These are phyloP conservation scores for Endotrypanum monterogeii DNA, from an alignment of 208 protist species.

Conservation along the genomic window DNA sequence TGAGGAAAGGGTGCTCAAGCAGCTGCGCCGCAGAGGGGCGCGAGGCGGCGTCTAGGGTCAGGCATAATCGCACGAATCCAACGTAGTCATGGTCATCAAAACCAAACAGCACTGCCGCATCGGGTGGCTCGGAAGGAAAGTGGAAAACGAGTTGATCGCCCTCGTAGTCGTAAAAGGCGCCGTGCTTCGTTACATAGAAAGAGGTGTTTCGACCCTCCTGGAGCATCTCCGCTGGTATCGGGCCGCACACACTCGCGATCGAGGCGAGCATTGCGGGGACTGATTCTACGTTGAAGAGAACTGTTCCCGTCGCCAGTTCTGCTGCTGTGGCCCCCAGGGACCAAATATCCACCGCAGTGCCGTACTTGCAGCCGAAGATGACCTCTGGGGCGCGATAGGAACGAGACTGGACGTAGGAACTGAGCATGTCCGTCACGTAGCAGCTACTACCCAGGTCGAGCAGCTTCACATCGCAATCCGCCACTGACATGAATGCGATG, in stretches of 20 bases:
- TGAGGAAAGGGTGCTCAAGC: slow-evolving; percentile 73
- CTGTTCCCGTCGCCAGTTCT: slow-evolving; percentile 92
- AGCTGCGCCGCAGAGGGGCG: slow-evolving; percentile 60
- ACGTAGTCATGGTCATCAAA: slow-evolving; percentile 63
- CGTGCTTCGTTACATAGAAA: slow-evolving; percentile 93
- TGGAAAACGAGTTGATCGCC: slow-evolving; percentile 62
- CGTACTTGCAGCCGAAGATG: slow-evolving; percentile 84
- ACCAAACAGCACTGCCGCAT: slow-evolving; percentile 46
- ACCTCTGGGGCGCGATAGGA: slow-evolving; percentile 96
- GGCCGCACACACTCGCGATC: slow-evolving; percentile 70
- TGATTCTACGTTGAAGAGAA: slow-evolving; percentile 89
- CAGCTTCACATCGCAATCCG: slow-evolving; percentile 81
- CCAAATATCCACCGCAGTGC: slow-evolving; percentile 89
- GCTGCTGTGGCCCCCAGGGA: slow-evolving; percentile 92
- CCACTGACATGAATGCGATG: slow-evolving; percentile 85
- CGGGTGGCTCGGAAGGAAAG: slow-evolving; percentile 52
- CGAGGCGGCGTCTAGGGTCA: slow-evolving; percentile 58
- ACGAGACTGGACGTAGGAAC: slow-evolving; percentile 91
- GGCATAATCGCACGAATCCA: slow-evolving; percentile 73
- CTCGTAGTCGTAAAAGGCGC: slow-evolving; percentile 72
- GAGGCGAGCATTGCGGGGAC: slow-evolving; percentile 64
- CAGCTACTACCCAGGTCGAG: slow-evolving; percentile 91
- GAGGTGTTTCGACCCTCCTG: slow-evolving; percentile 92
- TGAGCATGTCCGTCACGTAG: slow-evolving; percentile 72
- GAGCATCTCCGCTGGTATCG: slow-evolving; percentile 69